Evolutionary conservation across 371 early-diverging fungal species (phyloP).

Genomic region (Mucor plumbeus): DNA sequence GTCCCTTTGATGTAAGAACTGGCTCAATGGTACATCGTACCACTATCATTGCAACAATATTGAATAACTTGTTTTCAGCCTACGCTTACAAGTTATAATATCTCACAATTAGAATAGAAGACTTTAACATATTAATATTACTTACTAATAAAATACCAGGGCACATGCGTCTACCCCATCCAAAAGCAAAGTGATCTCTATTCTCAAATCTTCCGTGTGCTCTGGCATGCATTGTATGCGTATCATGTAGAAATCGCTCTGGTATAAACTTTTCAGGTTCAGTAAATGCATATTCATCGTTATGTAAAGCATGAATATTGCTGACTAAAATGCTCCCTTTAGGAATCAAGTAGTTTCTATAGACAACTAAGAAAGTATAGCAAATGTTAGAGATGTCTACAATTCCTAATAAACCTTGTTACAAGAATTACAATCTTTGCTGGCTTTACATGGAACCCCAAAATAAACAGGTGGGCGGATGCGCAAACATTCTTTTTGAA

Average conservation of each 20-base stretch:
- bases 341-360: slow-evolving; percentile 27
- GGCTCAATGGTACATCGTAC: slow-evolving; percentile 23
- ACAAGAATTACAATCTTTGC: slow-evolving; percentile 31
- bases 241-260: slow-evolving; percentile 29
- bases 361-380: not conserved
- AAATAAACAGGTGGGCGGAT: slow-evolving; percentile 32
- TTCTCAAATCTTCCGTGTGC: slow-evolving; percentile 12
- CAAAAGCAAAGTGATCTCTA: slow-evolving; percentile 20
- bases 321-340: slow-evolving; percentile 18
- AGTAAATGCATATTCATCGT: not conserved
- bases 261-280: slow-evolving; percentile 32
- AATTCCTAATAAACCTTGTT: not conserved
- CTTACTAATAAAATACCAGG: slow-evolving; percentile 29
- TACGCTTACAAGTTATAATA: not conserved
- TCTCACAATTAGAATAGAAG: no score
- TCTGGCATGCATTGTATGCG: slow-evolving; percentile 16
- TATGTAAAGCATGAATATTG: slow-evolving; percentile 21
- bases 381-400: not conserved
- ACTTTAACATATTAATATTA: no score
- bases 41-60: slow-evolving; percentile 16
- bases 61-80: slow-evolving; percentile 31
- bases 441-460: slow-evolving; percentile 35
- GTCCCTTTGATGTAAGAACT: slow-evolving; percentile 2
- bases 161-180: slow-evolving; percentile 29
- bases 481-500: slow-evolving; percentile 38